Conservation (phyloP, 2,329 filamentous ascomycete species). For the Lachnellula occidentalis region DNA sequence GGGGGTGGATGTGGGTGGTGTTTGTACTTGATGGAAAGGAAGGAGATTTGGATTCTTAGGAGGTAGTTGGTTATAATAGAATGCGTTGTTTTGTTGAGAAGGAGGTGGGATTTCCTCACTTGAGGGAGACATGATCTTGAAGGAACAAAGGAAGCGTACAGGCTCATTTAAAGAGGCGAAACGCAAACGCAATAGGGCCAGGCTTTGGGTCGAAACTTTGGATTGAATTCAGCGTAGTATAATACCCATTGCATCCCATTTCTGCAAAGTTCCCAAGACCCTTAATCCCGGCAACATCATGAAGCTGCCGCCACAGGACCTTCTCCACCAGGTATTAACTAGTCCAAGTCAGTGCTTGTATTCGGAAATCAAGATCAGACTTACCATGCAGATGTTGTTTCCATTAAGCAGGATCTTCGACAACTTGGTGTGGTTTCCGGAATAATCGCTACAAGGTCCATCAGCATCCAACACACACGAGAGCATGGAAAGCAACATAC, state of each 20-base stretch:
- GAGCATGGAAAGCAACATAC: constrained; percentile 45
- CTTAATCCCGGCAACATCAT: constrained; percentile 6
- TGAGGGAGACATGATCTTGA: too few species aligned
- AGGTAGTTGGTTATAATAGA: too few species aligned
- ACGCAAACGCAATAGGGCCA: too few species aligned
- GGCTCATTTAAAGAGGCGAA: too few species aligned
- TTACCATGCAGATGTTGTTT: constrained; percentile 98
- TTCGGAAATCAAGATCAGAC: background rate
- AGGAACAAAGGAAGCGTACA: too few species aligned
- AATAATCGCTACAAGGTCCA: constrained; percentile 73
- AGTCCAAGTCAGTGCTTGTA: constrained; percentile 5
- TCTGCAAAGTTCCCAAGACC: background rate
- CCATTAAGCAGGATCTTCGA: constrained; percentile 94
- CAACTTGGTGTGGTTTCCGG: constrained; percentile 79
- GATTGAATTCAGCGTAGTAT: too few species aligned
- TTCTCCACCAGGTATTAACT: constrained; percentile 76
- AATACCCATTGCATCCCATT: background rate
- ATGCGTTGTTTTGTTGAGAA: too few species aligned
- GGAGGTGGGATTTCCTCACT: too few species aligned
- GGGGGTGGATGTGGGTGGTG: too few species aligned
- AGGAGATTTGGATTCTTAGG: too few species aligned
- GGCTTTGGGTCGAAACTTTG: too few species aligned
- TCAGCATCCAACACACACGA: constrained; percentile 1
- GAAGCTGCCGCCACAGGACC: constrained; percentile 44
- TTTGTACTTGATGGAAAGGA: too few species aligned